Evolutionary conservation across 306 rosid genomes (phyloP).

Genomic region (Quercus ilex): DNA sequence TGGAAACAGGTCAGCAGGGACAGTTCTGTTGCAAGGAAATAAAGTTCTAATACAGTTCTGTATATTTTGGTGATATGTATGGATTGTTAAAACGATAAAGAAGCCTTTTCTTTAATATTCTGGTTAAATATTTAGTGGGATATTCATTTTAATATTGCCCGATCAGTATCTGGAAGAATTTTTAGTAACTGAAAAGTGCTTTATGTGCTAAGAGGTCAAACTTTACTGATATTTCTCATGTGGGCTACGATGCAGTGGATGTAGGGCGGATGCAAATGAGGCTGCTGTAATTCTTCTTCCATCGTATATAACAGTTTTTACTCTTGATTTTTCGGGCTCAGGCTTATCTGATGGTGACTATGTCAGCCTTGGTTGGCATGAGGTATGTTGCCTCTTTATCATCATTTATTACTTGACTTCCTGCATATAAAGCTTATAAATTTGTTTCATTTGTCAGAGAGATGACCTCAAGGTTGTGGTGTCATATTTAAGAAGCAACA

Average conservation of each 20-base stretch:
- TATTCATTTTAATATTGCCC: neutral
- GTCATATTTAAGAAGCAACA: conserved; percentile 75
- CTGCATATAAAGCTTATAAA: neutral
- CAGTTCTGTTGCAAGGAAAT: neutral
- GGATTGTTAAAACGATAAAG: neutral
- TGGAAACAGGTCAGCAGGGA: conserved; percentile 76
- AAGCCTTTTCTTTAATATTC: neutral
- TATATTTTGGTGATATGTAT: neutral
- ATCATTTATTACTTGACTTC: conserved; percentile 16
- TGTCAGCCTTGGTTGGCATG: conserved; percentile 99
- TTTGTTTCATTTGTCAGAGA: conserved; percentile 50
- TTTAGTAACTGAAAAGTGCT: neutral
- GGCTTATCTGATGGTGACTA: conserved; percentile 94
- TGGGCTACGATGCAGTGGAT: conserved; percentile 77
- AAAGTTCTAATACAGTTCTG: conserved; percentile 12
- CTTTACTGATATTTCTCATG: conserved; percentile 15
- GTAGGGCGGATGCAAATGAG: conserved; percentile 98
- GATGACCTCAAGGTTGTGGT: conserved; percentile 90
- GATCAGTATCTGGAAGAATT: neutral
- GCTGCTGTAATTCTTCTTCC: conserved; percentile 93
- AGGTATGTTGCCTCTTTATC: conserved; percentile 49
- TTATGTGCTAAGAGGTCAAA: neutral
- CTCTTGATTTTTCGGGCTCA: conserved; percentile 97
- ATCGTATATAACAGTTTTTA: conserved; percentile 87
- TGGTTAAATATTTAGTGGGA: neutral